Base-by-base conservation (phyloP, 805 yeast species). In the Lipomyces lipofer region DNA sequence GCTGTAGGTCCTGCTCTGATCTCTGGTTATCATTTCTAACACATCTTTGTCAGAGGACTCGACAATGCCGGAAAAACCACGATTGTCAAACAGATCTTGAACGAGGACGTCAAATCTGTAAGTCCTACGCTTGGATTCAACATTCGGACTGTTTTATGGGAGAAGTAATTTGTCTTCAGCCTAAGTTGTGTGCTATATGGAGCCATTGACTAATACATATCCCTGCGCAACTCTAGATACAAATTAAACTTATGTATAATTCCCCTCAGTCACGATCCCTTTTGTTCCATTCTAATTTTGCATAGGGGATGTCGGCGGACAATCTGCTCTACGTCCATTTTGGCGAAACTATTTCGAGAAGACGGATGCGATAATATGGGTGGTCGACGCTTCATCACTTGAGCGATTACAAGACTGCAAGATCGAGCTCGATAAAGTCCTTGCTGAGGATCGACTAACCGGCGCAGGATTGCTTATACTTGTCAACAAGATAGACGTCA, bases 41-140 rank as follows among this genome's bases (percentile, higher is more conserved):
- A 36, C 13, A 9, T 7, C 25, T 8, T 7, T 8, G 19, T 4
- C 39, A 70, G 75, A 10, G 98, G 98, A 0, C 78, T 91, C 2
- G 98, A 91, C 67, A 89, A 88, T 68, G 80, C 96, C 0, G 98
- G 98, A 1, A 91, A 91, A 68, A 86, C 97, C 1, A 87, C 97
- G 0, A 79, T 92, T 1, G 84, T 90, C 21, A 82, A 83, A 54
- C 66, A 74, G 17, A 66, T 88, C 13, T 73, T 85, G 32, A 68
- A 70, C 59, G 73, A 77, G 59, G 81, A 82, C 54, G 75, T 78
- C 5, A 63, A 67, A 6, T 73, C 73, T n/a, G 82, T 90, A 4
- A 78, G 88, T 8, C 97, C 98, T 0, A 91, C 98, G 0, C 79
- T 91, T 77, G 98, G 98, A 13, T 92, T 91, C 70, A 85, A 82